Evolutionary conservation across 192 early-diverging fungal genomes (phyloP).

Genomic region (Mortierella hygrophila): DNA sequence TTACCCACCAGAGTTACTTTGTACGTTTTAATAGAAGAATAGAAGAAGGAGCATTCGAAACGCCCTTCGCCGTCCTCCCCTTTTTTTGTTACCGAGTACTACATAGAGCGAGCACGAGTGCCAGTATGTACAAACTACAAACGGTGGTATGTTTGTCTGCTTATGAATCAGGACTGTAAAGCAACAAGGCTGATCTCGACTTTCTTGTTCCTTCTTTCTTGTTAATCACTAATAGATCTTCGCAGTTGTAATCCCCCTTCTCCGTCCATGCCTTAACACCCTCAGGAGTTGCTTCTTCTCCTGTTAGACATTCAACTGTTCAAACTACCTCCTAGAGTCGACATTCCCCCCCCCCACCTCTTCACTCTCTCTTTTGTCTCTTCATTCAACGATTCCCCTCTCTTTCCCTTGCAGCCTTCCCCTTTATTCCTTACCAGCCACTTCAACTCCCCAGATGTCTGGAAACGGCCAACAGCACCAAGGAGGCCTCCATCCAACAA

Average conservation of each 20-base stretch:
- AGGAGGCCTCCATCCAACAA: constrained; percentile 10
- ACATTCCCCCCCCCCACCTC: neutral
- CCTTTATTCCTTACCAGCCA: neutral
- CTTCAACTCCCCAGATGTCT: neutral
- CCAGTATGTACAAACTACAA: too few relatives aligned
- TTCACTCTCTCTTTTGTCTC: neutral
- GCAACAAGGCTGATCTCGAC: too few relatives aligned
- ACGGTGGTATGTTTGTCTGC: too few relatives aligned
- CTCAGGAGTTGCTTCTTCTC: neutral
- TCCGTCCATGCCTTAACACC: neutral
- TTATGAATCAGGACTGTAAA: too few relatives aligned
- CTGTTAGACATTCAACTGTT: constrained; percentile 5
- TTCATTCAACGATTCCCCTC: neutral
- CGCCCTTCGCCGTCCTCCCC: neutral
- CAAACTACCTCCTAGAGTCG: neutral
- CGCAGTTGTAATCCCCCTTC: neutral
- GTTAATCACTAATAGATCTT: neutral
- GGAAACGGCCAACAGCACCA: constrained; percentile 12
- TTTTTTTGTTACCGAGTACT: too few relatives aligned
- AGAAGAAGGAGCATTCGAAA: neutral
- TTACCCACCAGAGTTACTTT: neutral
- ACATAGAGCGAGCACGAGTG: too few relatives aligned
- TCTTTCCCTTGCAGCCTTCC: neutral
- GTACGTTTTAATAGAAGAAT: neutral
- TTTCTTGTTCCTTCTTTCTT: too few relatives aligned